A percentile compares a stretch with the other conserved stretches of the same genome.
Conservation (phyloP, 768 basidiomycete genomes). For the Lactarius deliciosus region DNA sequence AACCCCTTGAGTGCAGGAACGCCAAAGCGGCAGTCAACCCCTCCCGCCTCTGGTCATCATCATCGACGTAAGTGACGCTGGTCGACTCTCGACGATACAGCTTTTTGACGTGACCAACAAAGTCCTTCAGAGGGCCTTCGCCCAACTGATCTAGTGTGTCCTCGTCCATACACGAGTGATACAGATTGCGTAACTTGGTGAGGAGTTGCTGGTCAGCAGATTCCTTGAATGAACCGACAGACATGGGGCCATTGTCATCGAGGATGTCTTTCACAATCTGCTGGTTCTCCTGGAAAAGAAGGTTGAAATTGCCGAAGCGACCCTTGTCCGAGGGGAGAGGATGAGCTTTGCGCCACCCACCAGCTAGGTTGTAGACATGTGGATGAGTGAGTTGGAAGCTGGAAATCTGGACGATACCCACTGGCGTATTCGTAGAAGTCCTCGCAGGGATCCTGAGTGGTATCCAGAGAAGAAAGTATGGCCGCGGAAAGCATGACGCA, state of each 20-base stretch:
- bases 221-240: constrained; percentile 31
- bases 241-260: constrained; percentile 41
- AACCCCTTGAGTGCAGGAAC: constrained; percentile 85
- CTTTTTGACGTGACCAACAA: constrained; percentile 60
- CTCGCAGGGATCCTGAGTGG: constrained; percentile 86
- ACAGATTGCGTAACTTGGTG: constrained; percentile 68
- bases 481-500: constrained; percentile 84
- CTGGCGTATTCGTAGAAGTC: constrained; percentile 93
- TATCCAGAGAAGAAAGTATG: constrained; percentile 79
- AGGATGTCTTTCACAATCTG: constrained; percentile 74
- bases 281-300: constrained; percentile 71
- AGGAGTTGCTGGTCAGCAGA: constrained; percentile 55
- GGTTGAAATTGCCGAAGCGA: constrained; percentile 67
- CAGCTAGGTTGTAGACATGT: constrained; percentile 48
- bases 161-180: constrained; percentile 81
- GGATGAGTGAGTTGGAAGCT: neutral
- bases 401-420: constrained; percentile 44
- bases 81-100: constrained; percentile 57
- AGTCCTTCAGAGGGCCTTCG: constrained; percentile 61
- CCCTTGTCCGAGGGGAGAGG: constrained; percentile 87
- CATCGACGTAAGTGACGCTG: constrained; percentile 34
- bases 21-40: constrained; percentile 82
- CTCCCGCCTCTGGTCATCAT: constrained; percentile 38
- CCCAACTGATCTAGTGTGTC: constrained; percentile 73
- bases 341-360: constrained; percentile 83